A percentile compares a stretch with the other conserved stretches of the same genome.
These are phyloP conservation scores for Solanum megistacrolobum DNA, from an alignment of 257 asterid species.

Conservation along the genomic window DNA sequence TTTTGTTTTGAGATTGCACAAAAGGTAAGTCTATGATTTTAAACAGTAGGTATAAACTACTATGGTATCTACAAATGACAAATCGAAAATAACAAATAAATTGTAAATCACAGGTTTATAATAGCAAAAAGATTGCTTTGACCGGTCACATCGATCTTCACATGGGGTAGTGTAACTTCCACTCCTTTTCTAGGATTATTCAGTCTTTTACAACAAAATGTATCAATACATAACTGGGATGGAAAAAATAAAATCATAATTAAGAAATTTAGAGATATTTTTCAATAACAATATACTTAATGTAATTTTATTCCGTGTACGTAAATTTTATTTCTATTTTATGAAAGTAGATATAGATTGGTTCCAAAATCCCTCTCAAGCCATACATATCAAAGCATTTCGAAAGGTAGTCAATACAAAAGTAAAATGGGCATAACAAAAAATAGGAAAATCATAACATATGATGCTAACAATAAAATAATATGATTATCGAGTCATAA, in stretches of 20 bases:
- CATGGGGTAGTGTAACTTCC: background rate
- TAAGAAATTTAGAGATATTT: background rate
- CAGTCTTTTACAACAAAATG: background rate
- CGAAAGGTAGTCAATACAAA: background rate
- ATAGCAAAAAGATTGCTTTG: background rate
- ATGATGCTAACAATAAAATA: background rate
- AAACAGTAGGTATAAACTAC: background rate
- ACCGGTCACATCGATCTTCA: background rate
- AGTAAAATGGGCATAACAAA: background rate
- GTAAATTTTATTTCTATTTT: background rate
- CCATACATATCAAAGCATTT: background rate
- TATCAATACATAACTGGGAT: background rate
- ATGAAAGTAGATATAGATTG: background rate
- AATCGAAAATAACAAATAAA: background rate
- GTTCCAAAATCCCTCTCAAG: background rate
- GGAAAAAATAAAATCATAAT: background rate
- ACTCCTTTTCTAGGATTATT: background rate
- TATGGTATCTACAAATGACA: background rate
- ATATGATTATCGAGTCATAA: background rate
- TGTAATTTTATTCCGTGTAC: too few relatives aligned
- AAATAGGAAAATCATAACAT: background rate
- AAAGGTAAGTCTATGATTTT: background rate
- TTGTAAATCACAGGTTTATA: background rate
- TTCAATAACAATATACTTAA: rapidly evolving
- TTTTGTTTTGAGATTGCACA: background rate